Evolutionary conservation across 139 green algal genomes (phyloP).

Genomic region (Microglena sp.): DNA sequence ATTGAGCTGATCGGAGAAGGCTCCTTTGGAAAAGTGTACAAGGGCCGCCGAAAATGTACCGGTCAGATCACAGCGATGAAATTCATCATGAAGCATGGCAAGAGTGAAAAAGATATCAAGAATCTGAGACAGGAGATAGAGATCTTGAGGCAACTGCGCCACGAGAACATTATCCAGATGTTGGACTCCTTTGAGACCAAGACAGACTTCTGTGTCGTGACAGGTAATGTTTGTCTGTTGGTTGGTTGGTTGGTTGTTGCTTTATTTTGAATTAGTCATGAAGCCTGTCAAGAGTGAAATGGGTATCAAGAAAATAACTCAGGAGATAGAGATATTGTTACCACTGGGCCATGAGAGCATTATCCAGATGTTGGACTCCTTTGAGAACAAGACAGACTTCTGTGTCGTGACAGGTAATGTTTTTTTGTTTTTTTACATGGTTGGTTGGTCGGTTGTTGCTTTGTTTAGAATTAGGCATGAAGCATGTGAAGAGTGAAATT

Average conservation of each 20-base stretch:
- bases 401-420: slow-evolving; percentile 86
- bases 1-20: slow-evolving; percentile 90
- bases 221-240: too few relatives aligned
- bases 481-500: slow-evolving; percentile 84
- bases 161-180: slow-evolving; percentile 93
- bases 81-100: slow-evolving; percentile 95
- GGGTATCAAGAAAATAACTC: slow-evolving; percentile 83
- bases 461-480: slow-evolving; percentile 97
- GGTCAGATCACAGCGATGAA: slow-evolving; percentile 96
- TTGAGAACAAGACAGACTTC: slow-evolving; percentile 92
- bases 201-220: slow-evolving; percentile 91
- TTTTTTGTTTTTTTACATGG: too few relatives aligned
- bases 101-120: slow-evolving; percentile 82
- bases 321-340: slow-evolving; percentile 92
- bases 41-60: slow-evolving; percentile 74
- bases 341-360: slow-evolving; percentile 43
- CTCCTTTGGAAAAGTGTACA: slow-evolving; percentile 96
- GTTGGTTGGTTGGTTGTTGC: too few relatives aligned
- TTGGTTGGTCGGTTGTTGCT: too few relatives aligned
- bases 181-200: slow-evolving; percentile 93
- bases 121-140: slow-evolving; percentile 93
- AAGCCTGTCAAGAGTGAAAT: slow-evolving; percentile 89
- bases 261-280: too few relatives aligned
- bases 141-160: slow-evolving; percentile 75
- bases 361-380: slow-evolving; percentile 84